A percentile compares a stretch with the other conserved stretches of the same genome.
Conservation (phyloP, 1,284 basidiomycete genomes). For the Ceratobasidium theobromae region DNA sequence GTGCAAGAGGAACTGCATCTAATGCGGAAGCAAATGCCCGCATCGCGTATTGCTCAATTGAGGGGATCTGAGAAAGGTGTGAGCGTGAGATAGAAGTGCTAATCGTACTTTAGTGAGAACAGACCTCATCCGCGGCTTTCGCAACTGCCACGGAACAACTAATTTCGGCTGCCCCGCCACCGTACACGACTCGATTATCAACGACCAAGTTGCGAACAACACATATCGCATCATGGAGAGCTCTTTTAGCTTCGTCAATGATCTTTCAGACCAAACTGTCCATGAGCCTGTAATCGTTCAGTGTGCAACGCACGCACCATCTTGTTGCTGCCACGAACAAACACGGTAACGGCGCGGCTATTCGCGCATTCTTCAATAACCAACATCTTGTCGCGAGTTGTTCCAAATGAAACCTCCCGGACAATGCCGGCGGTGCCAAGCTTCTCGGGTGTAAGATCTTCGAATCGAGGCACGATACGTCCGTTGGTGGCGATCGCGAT, state of each 20-base stretch:
- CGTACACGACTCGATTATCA: conserved; percentile 97
- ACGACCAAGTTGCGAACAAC: conserved; percentile 94
- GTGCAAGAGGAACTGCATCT: conserved; percentile 89
- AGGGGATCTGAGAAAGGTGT: conserved; percentile 72
- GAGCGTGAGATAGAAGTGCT: background rate
- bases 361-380: conserved; percentile 99
- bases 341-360: conserved; percentile 93
- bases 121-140: conserved; percentile 89
- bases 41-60: conserved; percentile 99
- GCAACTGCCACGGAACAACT: conserved; percentile 91
- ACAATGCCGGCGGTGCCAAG: conserved; percentile 92
- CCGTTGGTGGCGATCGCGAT: conserved; percentile 99
- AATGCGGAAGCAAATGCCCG: conserved; percentile 94
- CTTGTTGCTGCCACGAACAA: conserved; percentile 97
- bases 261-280: conserved; percentile 57
- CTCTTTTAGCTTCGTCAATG: conserved; percentile 97
- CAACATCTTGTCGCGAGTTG: conserved; percentile 98
- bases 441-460: conserved; percentile 89
- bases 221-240: conserved; percentile 96
- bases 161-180: conserved; percentile 97
- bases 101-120: conserved; percentile 34
- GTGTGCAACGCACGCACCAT: conserved; percentile 64
- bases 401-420: conserved; percentile 93
- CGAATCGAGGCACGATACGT: conserved; percentile 96
- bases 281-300: background rate